Conservation (phyloP, 2,329 filamentous ascomycete species). For the Neofusicoccum parvum region DNA sequence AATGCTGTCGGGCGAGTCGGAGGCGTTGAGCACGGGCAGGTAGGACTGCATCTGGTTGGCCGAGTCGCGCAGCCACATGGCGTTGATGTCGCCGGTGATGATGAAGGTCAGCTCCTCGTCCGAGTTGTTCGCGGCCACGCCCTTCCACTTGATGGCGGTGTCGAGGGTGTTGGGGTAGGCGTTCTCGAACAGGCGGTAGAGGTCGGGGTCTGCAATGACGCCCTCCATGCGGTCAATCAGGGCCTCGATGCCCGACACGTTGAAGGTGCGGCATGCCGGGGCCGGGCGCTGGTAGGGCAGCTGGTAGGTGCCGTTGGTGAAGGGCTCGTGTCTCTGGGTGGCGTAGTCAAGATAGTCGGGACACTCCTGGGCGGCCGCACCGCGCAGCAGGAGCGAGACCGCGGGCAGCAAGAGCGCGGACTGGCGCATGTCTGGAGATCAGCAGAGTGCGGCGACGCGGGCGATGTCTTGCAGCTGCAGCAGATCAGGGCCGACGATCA, state of each 20-base stretch:
- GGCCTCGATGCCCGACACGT: constrained; percentile 46
- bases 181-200: constrained; percentile 72
- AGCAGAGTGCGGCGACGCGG: neutral
- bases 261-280: constrained; percentile 50
- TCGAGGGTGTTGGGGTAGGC: constrained; percentile 75
- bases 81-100: constrained; percentile 62
- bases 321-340: constrained; percentile 44
- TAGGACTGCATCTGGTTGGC: constrained; percentile 75
- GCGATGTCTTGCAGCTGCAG: constrained; percentile 11
- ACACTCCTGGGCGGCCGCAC: constrained; percentile 32
- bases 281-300: constrained; percentile 50
- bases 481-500: neutral
- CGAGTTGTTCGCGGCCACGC: constrained; percentile 57
- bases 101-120: constrained; percentile 66
- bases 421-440: constrained; percentile 7
- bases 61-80: constrained; percentile 57
- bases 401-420: constrained; percentile 5
- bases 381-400: neutral
- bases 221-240: constrained; percentile 37
- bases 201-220: constrained; percentile 57
- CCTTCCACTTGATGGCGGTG: constrained; percentile 71
- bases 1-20: constrained; percentile 58
- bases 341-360: constrained; percentile 50
- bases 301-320: constrained; percentile 47
- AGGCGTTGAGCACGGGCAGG: constrained; percentile 60